Evolutionary conservation across 768 basidiomycete species (phyloP).

Genomic region (Asterophora parasitica): DNA sequence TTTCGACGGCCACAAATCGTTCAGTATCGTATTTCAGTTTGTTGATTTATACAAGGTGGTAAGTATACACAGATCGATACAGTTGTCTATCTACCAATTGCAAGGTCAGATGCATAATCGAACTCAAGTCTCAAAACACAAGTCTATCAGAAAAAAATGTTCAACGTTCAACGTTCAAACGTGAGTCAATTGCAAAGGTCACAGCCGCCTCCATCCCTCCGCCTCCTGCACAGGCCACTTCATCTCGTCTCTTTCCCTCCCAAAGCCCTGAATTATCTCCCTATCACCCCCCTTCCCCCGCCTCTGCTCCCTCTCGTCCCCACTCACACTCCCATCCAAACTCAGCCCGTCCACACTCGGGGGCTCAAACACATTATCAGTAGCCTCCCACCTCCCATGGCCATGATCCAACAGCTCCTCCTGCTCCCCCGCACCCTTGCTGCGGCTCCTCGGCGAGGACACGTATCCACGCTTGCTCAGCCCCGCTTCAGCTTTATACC

Average conservation of each 20-base stretch:
- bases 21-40: too few relatives aligned
- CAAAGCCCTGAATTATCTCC: conserved; percentile 17
- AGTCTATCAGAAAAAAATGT: too few relatives aligned
- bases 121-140: too few relatives aligned
- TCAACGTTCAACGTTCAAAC: too few relatives aligned
- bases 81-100: too few relatives aligned
- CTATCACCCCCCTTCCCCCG: conserved; percentile 10
- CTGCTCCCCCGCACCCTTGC: conserved; percentile 18
- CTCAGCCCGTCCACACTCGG: conserved; percentile 51
- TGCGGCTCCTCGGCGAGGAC: too few relatives aligned
- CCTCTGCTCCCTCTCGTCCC: conserved; percentile 10
- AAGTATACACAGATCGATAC: too few relatives aligned
- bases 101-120: too few relatives aligned
- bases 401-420: conserved; percentile 14
- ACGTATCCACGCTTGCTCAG: conserved; percentile 58
- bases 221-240: conserved; percentile 56
- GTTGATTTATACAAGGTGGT: too few relatives aligned
- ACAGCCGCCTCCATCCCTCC: conserved; percentile 27
- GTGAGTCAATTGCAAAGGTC: too few relatives aligned
- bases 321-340: conserved; percentile 25
- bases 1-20: too few relatives aligned
- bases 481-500: conserved; percentile 72
- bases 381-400: conserved; percentile 1
- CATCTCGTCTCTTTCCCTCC: conserved; percentile 42
- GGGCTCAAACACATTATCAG: conserved; percentile 50